Percentiles rank a stretch among this genome's conserved stretches.
Evolutionary conservation across 2,329 filamentous ascomycete genomes (phyloP).

Genomic region (Pseudocercospora vitis): DNA sequence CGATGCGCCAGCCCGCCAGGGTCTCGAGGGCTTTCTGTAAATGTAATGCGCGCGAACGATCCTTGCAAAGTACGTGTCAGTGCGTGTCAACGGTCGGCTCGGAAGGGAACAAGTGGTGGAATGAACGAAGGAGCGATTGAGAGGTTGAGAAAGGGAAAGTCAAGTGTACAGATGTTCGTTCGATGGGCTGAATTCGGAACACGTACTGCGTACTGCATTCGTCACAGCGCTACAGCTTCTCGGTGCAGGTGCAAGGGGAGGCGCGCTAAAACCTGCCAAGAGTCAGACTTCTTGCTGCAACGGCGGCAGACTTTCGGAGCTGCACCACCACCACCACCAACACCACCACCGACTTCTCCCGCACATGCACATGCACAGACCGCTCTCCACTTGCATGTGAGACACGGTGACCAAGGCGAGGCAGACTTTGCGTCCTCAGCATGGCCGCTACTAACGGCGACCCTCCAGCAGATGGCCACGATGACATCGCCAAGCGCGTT

Average conservation of each 20-base stretch:
- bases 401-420: background rate
- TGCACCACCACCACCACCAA: background rate
- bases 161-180: background rate
- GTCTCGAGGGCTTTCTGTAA: background rate
- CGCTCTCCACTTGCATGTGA: background rate
- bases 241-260: background rate
- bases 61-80: background rate
- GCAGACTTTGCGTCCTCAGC: slow-evolving; percentile 10
- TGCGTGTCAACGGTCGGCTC: slow-evolving; percentile 1
- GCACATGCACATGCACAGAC: slow-evolving; percentile 1
- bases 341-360: background rate
- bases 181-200: background rate
- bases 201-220: background rate
- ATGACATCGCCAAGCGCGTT: slow-evolving; percentile 68
- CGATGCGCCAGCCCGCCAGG: background rate
- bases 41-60: background rate
- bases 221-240: background rate
- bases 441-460: slow-evolving; percentile 36
- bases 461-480: slow-evolving; percentile 26
- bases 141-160: background rate
- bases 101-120: slow-evolving; percentile 3
- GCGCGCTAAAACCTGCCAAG: too few species aligned
- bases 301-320: slow-evolving; percentile 1
- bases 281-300: too few species aligned
- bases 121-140: background rate